These are phyloP conservation scores for Saitozyma sp. DNA, from an alignment of 768 basidiomycete species.

Conservation along the genomic window DNA sequence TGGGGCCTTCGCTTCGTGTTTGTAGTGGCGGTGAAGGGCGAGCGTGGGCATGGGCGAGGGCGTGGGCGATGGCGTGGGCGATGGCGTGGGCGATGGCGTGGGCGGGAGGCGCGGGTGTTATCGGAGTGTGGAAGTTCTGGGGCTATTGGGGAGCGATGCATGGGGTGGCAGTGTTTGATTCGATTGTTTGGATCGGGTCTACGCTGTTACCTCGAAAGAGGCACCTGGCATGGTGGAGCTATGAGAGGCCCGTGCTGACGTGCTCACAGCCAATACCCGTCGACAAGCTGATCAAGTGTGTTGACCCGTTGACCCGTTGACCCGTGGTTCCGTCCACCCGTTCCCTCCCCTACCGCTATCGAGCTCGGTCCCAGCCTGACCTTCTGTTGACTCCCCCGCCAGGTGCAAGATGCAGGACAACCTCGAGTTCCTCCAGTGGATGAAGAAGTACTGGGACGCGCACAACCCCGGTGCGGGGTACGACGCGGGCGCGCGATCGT, in stretches of 20 bases:
- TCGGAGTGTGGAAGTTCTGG: not conserved
- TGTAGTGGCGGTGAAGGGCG: not conserved
- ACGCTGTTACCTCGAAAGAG: no score
- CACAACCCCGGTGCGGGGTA: conserved; percentile 78
- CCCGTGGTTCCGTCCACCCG: not conserved
- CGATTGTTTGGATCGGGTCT: no score
- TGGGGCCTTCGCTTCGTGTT: conserved; percentile 4
- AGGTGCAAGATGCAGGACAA: conserved; percentile 98
- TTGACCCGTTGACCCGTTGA: no score
- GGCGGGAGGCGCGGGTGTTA: not conserved
- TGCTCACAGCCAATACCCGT: conserved; percentile 78
- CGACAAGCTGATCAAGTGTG: conserved; percentile 83
- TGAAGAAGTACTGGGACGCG: conserved; percentile 91
- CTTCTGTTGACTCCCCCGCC: not conserved
- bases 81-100: no score
- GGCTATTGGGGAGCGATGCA: not conserved
- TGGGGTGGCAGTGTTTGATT: not conserved
- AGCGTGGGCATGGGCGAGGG: no score
- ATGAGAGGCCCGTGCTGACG: conserved; percentile 3
- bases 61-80: not conserved
- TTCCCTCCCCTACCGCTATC: not conserved
- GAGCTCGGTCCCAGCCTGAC: not conserved
- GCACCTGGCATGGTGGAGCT: no score
- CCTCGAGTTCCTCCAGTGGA: conserved; percentile 97
- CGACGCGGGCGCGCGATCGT: conserved; percentile 77